These are phyloP conservation scores for Candida multigemmis DNA, from an alignment of 805 yeast species.

Conservation along the genomic window DNA sequence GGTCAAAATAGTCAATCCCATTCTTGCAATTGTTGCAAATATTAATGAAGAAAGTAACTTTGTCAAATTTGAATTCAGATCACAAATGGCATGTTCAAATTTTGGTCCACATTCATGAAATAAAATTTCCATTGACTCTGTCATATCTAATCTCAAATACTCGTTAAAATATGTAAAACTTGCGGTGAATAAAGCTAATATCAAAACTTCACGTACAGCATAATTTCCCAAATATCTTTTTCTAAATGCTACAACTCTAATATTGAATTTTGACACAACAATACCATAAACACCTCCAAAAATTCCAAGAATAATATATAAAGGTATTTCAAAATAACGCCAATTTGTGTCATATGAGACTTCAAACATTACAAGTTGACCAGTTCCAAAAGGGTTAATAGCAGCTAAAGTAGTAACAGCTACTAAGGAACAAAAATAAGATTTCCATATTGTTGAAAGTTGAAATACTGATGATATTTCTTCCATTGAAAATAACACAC, in stretches of 20 bases:
- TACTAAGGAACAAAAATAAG: slow-evolving; percentile 82
- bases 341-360: slow-evolving; percentile 83
- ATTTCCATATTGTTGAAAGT: slow-evolving; percentile 77
- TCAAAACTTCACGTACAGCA: slow-evolving; percentile 64
- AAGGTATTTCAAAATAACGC: slow-evolving; percentile 79
- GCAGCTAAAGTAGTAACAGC: slow-evolving; percentile 77
- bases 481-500: slow-evolving; percentile 87
- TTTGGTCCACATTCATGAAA: slow-evolving; percentile 70
- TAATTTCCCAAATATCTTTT: slow-evolving; percentile 51
- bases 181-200: slow-evolving; percentile 63
- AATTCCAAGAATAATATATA: slow-evolving; percentile 68
- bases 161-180: slow-evolving; percentile 75
- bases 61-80: slow-evolving; percentile 15
- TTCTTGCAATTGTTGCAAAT: slow-evolving; percentile 66
- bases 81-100: slow-evolving; percentile 35
- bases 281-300: slow-evolving; percentile 93
- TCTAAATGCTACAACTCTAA: slow-evolving; percentile 68
- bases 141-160: slow-evolving; percentile 82
- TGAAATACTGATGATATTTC: slow-evolving; percentile 75
- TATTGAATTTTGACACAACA: slow-evolving; percentile 63
- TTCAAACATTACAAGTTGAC: slow-evolving; percentile 87
- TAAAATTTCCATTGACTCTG: slow-evolving; percentile 84
- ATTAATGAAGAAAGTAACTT: slow-evolving; percentile 43
- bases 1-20: slow-evolving; percentile 66
- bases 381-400: slow-evolving; percentile 88